A percentile compares a stretch with the other conserved stretches of the same genome.
Evolutionary conservation across 2,329 filamentous ascomycete genomes (phyloP).

Genomic region (Aspergillus latus): DNA sequence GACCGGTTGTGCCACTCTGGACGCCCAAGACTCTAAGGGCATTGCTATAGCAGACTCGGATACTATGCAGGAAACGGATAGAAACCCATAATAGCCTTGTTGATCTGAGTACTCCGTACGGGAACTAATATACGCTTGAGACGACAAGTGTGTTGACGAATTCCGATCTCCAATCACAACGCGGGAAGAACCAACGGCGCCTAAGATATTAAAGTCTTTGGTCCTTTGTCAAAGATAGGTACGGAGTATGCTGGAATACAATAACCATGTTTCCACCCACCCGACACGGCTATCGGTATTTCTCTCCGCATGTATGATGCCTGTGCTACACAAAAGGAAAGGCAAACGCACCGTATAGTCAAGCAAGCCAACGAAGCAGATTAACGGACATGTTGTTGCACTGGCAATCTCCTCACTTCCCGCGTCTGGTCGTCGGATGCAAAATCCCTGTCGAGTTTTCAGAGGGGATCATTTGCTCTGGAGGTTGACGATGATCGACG

Average conservation of each 20-base stretch:
- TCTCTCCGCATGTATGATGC: constrained; percentile 13
- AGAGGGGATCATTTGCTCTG: not conserved
- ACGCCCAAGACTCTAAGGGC: not conserved
- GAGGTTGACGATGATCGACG: not conserved
- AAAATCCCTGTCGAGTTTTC: not conserved
- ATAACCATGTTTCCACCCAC: not conserved
- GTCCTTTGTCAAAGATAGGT: not conserved
- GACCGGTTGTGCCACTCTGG: not conserved
- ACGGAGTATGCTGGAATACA: not conserved
- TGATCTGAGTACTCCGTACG: not conserved
- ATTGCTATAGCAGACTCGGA: not conserved
- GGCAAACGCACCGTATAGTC: constrained; percentile 1
- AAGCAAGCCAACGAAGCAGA: not conserved
- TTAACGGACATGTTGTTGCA: not conserved
- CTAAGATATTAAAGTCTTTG: not conserved
- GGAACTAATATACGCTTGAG: not conserved
- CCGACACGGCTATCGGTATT: not conserved
- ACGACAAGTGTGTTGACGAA: not conserved
- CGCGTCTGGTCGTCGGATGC: not conserved
- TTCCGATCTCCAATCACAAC: not conserved
- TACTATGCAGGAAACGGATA: not conserved
- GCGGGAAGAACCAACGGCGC: not conserved
- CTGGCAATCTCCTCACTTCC: not conserved
- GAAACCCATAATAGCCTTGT: not conserved
- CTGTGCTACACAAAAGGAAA: constrained; percentile 18